phyloP scores from a whole-genome alignment of 2,329 filamentous ascomycete genomes.

The Diaporthe sp. region DNA sequence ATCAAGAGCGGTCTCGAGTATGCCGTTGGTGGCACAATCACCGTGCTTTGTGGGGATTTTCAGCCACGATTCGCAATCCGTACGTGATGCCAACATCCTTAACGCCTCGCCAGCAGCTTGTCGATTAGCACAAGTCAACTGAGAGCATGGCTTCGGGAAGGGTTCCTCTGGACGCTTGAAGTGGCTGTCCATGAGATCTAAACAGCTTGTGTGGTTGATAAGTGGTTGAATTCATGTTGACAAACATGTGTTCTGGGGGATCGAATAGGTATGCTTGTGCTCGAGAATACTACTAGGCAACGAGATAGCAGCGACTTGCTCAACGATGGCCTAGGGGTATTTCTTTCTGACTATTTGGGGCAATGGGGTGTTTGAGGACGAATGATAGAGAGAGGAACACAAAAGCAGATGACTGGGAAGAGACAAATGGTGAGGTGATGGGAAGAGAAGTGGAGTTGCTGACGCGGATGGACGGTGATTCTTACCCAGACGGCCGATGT shows the following conservation, averaged over 20 bases:
- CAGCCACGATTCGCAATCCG: not conserved
- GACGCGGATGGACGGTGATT: not conserved
- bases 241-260: accelerated
- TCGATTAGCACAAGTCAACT: too few relatives aligned
- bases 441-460: not conserved
- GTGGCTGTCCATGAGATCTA: not conserved
- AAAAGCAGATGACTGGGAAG: not conserved
- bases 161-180: not conserved
- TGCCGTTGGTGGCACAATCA: not conserved
- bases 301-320: not conserved
- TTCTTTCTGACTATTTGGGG: accelerated
- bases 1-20: not conserved
- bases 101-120: not conserved
- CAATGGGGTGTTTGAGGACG: too few relatives aligned
- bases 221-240: not conserved
- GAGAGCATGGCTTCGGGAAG: not conserved
- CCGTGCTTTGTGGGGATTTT: too few relatives aligned
- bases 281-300: not conserved
- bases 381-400: not conserved
- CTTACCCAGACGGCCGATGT: too few relatives aligned
- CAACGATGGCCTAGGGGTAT: not conserved
- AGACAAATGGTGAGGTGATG: not conserved
- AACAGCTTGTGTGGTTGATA: not conserved
- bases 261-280: not conserved
- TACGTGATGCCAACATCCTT: not conserved